Conservation (phyloP, 1,139 yeast species). For the Meyerozyma carpophila region DNA sequence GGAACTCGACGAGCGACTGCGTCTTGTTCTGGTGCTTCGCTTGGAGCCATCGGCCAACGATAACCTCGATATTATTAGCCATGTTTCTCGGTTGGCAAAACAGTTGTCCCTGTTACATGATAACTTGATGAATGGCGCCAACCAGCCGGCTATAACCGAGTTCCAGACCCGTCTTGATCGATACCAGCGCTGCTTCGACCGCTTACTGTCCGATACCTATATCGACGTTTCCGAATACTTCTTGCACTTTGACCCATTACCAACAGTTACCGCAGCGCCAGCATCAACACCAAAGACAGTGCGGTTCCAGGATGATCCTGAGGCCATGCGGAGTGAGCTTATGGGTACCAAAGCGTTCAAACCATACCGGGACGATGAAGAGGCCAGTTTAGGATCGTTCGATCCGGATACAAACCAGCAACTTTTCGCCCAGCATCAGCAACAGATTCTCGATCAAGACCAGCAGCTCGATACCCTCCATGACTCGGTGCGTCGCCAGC, state of each 20-base stretch:
- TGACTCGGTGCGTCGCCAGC: slow-evolving; percentile 58
- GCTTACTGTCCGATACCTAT: slow-evolving; percentile 22
- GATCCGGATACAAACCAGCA: slow-evolving; percentile 41
- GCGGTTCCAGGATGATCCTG: slow-evolving; percentile 44
- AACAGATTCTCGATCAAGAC: slow-evolving; percentile 60
- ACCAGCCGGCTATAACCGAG: slow-evolving; percentile 5
- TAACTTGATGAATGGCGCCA: slow-evolving; percentile 19
- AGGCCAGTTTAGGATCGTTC: slow-evolving; percentile 15
- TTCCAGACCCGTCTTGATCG: slow-evolving; percentile 13
- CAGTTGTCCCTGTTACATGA: slow-evolving; percentile 26
- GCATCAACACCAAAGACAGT: slow-evolving; percentile 37
- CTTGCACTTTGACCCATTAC: slow-evolving; percentile 11
- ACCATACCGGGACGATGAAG: slow-evolving; percentile 13
- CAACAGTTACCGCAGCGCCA: background rate
- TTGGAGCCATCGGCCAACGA: slow-evolving; percentile 51
- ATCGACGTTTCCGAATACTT: slow-evolving; percentile 34
- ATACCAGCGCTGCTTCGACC: slow-evolving; percentile 12
- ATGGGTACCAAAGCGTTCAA: slow-evolving; percentile 14
- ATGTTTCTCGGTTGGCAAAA: slow-evolving; percentile 31
- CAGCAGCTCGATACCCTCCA: slow-evolving; percentile 53
- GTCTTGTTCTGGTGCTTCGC: slow-evolving; percentile 36
- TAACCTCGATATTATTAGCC: slow-evolving; percentile 44
- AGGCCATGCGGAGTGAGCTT: slow-evolving; percentile 13
- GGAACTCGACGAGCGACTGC: slow-evolving; percentile 45
- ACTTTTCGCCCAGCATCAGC: slow-evolving; percentile 65